phyloP scores from a whole-genome alignment of 2,329 filamentous ascomycete genomes.

The Pseudogymnoascus sp. region DNA sequence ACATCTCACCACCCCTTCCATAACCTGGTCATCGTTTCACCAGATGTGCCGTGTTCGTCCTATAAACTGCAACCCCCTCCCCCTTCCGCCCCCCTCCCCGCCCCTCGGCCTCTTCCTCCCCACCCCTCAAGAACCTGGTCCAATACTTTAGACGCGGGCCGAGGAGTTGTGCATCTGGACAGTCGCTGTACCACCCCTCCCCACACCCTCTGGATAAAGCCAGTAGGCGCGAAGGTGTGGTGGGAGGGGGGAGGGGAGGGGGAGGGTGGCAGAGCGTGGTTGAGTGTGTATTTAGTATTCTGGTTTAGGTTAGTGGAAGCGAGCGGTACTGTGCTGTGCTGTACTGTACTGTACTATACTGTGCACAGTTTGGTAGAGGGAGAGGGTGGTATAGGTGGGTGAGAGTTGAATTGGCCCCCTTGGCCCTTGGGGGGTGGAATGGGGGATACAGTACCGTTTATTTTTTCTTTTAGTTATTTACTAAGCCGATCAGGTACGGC shows the following conservation, averaged over 20 bases:
- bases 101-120: neutral
- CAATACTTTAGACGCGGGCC: slow-evolving; percentile 1
- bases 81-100: neutral
- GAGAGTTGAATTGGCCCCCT: neutral
- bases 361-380: no score
- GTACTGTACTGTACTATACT: no score
- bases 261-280: neutral
- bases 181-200: neutral
- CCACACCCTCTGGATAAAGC: neutral
- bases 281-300: neutral
- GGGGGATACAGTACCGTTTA: neutral
- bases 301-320: neutral
- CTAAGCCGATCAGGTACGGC: neutral
- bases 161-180: neutral
- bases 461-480: no score
- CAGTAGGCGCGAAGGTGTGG: neutral
- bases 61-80: neutral
- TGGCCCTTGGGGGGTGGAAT: neutral
- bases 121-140: neutral
- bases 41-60: neutral
- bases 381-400: neutral
- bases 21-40: neutral
- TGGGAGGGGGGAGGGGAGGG: no score
- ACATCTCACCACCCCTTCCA: neutral
- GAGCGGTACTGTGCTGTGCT: no score